A percentile compares a stretch with the other conserved stretches of the same genome.
Evolutionary conservation across 2,329 filamentous ascomycete genomes (phyloP).

Genomic region (Remersonia thermophila): DNA sequence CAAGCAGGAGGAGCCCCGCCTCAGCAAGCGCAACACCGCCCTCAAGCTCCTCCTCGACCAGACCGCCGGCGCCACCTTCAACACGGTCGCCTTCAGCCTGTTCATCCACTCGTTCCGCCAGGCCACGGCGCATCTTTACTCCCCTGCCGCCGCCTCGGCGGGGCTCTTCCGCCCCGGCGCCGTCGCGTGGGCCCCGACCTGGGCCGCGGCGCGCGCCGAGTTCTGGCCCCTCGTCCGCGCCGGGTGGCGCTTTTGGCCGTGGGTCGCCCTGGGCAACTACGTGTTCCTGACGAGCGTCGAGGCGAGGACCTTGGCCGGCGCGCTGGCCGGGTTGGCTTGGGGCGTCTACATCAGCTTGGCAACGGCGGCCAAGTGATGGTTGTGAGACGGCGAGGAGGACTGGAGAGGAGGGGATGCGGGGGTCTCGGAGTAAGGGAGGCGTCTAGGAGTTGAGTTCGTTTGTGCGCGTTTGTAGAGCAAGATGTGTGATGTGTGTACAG

Average conservation of each 20-base stretch:
- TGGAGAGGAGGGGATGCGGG: not conserved
- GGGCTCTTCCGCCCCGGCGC: constrained; percentile 6
- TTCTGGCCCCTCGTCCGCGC: constrained; percentile 55
- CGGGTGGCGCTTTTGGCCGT: constrained; percentile 59
- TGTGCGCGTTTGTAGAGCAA: no score
- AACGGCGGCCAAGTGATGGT: constrained; percentile 23
- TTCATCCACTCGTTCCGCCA: constrained; percentile 40
- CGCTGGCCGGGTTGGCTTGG: constrained; percentile 57
- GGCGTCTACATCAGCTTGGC: constrained; percentile 57
- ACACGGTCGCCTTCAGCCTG: constrained; percentile 41
- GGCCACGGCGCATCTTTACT: constrained; percentile 33
- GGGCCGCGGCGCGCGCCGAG: constrained; percentile 36
- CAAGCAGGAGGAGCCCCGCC: constrained; percentile 33
- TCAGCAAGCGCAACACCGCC: constrained; percentile 37
- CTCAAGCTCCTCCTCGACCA: constrained; percentile 42
- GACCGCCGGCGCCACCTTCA: constrained; percentile 43
- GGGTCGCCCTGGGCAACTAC: constrained; percentile 56
- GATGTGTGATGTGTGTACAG: no score
- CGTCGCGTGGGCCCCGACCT: constrained; percentile 34
- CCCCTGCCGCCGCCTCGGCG: constrained; percentile 17
- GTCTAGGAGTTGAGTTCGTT: no score
- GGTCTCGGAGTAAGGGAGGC: no score
- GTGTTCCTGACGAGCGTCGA: constrained; percentile 51
- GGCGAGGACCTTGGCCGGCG: constrained; percentile 52
- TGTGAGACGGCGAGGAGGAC: no score